Evolutionary conservation across 768 basidiomycete genomes (phyloP).

Genomic region (Neoboletus brunneissimus): DNA sequence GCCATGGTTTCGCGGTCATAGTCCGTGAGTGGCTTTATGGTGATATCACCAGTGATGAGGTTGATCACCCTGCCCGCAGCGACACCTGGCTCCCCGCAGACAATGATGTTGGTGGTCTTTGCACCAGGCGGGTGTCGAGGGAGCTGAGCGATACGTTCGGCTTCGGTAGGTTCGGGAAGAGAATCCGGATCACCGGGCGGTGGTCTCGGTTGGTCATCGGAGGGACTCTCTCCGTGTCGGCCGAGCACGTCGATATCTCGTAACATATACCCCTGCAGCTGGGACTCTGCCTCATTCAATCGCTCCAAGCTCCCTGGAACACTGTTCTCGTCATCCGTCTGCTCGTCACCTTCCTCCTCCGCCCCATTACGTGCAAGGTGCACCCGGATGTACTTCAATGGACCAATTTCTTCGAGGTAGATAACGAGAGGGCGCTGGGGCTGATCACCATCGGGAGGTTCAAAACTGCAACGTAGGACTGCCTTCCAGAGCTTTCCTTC

Average conservation of each 20-base stretch:
- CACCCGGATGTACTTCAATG: conserved; percentile 11
- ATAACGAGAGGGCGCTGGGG: conserved; percentile 22
- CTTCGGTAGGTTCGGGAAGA: conserved; percentile 11
- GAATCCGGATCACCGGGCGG: conserved; percentile 2
- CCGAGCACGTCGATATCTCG: conserved; percentile 11
- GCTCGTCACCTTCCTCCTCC: neutral
- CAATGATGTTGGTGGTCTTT: conserved; percentile 35
- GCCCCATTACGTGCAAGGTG: conserved; percentile 7
- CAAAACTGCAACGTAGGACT: conserved; percentile 25
- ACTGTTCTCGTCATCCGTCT: neutral
- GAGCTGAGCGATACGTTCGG: conserved; percentile 16
- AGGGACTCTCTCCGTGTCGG: neutral
- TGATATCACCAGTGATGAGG: conserved; percentile 15
- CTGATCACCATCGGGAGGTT: conserved; percentile 5
- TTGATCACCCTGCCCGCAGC: conserved; percentile 29
- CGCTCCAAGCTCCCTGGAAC: conserved; percentile 22
- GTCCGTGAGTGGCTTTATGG: conserved; percentile 23
- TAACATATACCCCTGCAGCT: conserved; percentile 11
- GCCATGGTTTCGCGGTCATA: conserved; percentile 35
- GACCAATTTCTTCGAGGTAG: conserved; percentile 18
- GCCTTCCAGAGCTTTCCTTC: conserved; percentile 17
- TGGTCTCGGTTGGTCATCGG: neutral
- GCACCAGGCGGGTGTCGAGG: conserved; percentile 18
- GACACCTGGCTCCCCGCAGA: conserved; percentile 44
- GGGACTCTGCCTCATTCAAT: conserved; percentile 10